phyloP scores from a whole-genome alignment of 371 early-diverging fungal species.

The Dichotomocladium elegans region DNA sequence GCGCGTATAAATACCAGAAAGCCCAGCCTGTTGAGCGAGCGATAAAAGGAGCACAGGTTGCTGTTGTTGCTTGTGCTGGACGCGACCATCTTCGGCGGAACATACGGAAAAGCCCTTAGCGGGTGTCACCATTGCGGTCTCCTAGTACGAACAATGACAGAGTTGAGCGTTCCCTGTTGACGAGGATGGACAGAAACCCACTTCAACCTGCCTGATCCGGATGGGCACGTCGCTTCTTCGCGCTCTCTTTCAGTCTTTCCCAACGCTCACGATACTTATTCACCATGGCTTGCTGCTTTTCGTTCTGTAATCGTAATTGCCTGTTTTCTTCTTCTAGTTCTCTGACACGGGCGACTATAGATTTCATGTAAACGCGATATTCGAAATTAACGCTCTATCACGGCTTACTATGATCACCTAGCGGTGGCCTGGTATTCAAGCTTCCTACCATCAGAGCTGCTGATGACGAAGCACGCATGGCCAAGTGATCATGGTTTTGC shows the following conservation, averaged over 20 bases:
- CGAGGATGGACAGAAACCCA: too few relatives aligned
- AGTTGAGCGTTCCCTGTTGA: too few relatives aligned
- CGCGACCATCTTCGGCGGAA: too few relatives aligned
- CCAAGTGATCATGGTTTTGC: slow-evolving; percentile 33
- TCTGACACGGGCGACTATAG: slow-evolving; percentile 33
- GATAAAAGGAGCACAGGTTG: too few relatives aligned
- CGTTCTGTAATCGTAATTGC: slow-evolving; percentile 41
- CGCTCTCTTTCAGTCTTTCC: slow-evolving; percentile 87
- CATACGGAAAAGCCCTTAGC: too few relatives aligned
- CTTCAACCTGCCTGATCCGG: slow-evolving; percentile 12
- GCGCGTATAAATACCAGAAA: too few relatives aligned
- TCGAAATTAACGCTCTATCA: neutral
- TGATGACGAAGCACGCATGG: slow-evolving; percentile 19
- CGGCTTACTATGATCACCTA: neutral
- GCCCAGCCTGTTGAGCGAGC: too few relatives aligned
- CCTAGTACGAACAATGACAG: neutral
- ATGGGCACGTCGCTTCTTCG: slow-evolving; percentile 56
- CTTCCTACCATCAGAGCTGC: slow-evolving; percentile 6
- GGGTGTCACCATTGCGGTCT: too few relatives aligned
- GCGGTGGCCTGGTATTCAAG: neutral
- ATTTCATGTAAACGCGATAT: neutral
- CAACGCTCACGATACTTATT: slow-evolving; percentile 81
- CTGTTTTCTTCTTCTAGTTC: slow-evolving; percentile 60
- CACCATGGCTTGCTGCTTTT: slow-evolving; percentile 54
- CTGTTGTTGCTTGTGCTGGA: too few relatives aligned